Evolutionary conservation across 257 asterid genomes (phyloP).

Genomic region (Leptodermis oblonga): DNA sequence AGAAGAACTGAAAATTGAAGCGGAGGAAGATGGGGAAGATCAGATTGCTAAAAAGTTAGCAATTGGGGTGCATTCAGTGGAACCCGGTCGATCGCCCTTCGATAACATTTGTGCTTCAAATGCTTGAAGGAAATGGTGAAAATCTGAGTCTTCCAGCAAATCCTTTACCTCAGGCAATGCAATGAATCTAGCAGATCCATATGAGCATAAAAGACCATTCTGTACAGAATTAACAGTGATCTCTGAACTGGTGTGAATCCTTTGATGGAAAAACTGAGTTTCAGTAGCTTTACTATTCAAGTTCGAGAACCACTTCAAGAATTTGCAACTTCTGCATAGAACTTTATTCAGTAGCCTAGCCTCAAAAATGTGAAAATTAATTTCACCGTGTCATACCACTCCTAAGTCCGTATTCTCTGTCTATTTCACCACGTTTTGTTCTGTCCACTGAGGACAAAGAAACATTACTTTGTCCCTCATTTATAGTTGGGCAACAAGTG

Average conservation of each 20-base stretch:
- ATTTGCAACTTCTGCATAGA: neutral
- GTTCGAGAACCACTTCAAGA: too few relatives aligned
- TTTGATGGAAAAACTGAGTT: neutral
- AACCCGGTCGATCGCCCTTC: neutral
- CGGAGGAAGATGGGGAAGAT: neutral
- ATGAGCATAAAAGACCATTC: neutral
- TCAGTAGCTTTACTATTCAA: too few relatives aligned
- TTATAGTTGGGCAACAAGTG: too few relatives aligned
- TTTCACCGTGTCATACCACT: too few relatives aligned
- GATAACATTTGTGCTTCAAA: neutral
- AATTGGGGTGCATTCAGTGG: conserved; percentile 8
- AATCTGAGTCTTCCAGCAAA: neutral
- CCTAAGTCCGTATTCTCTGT: too few relatives aligned
- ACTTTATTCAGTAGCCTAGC: too few relatives aligned
- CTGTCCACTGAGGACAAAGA: too few relatives aligned
- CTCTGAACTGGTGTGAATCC: neutral
- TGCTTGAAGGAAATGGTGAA: neutral
- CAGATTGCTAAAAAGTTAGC: neutral
- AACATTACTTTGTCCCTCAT: too few relatives aligned
- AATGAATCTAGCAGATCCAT: neutral
- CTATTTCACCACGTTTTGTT: too few relatives aligned
- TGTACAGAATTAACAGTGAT: too few relatives aligned
- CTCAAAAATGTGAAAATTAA: too few relatives aligned
- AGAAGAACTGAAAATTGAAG: neutral
- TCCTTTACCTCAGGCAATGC: neutral